Percentiles rank a stretch among this genome's conserved stretches.
phyloP scores from a whole-genome alignment of 192 early-diverging fungal species.

The Coemansia sp. region DNA sequence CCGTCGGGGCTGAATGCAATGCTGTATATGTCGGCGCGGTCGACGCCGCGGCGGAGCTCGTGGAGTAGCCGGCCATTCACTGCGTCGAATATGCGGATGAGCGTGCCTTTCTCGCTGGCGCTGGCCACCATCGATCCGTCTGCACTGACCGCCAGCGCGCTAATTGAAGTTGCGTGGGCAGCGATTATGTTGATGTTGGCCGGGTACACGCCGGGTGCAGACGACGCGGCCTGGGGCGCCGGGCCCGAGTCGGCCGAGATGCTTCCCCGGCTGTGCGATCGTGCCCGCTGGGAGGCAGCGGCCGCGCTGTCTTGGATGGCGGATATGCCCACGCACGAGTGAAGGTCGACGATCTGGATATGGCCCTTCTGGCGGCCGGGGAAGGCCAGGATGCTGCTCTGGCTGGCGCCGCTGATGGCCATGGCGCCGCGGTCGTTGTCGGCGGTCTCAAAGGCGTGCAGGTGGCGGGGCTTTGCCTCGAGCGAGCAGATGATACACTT shows the following conservation, averaged over 20 bases:
- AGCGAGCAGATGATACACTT: slow-evolving; percentile 80
- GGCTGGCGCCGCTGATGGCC: slow-evolving; percentile 59
- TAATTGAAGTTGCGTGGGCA: slow-evolving; percentile 72
- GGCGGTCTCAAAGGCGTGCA: slow-evolving; percentile 78
- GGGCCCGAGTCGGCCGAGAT: slow-evolving; percentile 26
- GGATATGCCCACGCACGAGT: slow-evolving; percentile 44
- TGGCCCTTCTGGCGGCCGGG: slow-evolving; percentile 78
- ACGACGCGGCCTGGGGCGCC: slow-evolving; percentile 17
- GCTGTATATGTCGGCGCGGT: slow-evolving; percentile 80
- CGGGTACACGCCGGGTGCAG: slow-evolving; percentile 33
- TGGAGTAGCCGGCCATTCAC: slow-evolving; percentile 64
- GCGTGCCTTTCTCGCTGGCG: slow-evolving; percentile 83
- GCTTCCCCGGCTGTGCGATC: slow-evolving; percentile 38
- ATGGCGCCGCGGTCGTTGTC: slow-evolving; percentile 71
- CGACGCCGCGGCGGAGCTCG: slow-evolving; percentile 83
- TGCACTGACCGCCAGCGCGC: slow-evolving; percentile 69
- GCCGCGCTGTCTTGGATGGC: slow-evolving; percentile 1
- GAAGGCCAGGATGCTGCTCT: slow-evolving; percentile 74
- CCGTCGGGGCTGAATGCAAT: slow-evolving; percentile 81
- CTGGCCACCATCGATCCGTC: slow-evolving; percentile 78
- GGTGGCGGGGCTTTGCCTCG: slow-evolving; percentile 57
- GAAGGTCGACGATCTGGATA: slow-evolving; percentile 77
- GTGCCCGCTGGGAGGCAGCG: slow-evolving; percentile 14
- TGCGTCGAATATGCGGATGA: slow-evolving; percentile 84
- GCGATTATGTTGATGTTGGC: slow-evolving; percentile 72